Conservation (phyloP, 331 rosid species). For the Cydonia oblonga region DNA sequence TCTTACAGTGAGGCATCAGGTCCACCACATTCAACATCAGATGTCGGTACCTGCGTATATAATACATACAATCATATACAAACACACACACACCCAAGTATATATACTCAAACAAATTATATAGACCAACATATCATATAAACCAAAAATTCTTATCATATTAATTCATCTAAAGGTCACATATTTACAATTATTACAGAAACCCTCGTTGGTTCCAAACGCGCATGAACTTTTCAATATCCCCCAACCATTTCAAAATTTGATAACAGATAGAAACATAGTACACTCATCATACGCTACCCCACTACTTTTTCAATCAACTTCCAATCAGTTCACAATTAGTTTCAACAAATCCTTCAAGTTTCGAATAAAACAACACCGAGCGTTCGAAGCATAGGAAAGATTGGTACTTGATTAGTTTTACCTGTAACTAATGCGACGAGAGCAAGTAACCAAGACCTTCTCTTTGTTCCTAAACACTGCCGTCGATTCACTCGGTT, state of each 20-base stretch:
- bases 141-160: background rate
- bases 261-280: background rate
- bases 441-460: slow-evolving; percentile 80
- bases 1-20: slow-evolving; percentile 83
- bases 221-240: background rate
- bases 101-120: background rate
- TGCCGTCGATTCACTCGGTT: slow-evolving; percentile 12
- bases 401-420: background rate
- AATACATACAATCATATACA: background rate
- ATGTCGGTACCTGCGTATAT: slow-evolving; percentile 62
- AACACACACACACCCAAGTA: background rate
- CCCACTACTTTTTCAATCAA: background rate
- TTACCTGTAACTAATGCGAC: slow-evolving; percentile 75
- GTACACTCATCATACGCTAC: background rate
- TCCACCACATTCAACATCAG: slow-evolving; percentile 89
- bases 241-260: background rate
- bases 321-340: background rate
- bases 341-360: background rate
- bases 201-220: background rate
- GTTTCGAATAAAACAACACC: background rate
- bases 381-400: background rate
- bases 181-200: background rate
- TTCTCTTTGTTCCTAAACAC: slow-evolving; percentile 86
- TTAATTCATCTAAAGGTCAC: background rate
- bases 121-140: no score